Percentiles rank a stretch among this genome's conserved stretches.
Conservation (phyloP, 805 yeast species). For the Starmerella gropengiesseri region DNA sequence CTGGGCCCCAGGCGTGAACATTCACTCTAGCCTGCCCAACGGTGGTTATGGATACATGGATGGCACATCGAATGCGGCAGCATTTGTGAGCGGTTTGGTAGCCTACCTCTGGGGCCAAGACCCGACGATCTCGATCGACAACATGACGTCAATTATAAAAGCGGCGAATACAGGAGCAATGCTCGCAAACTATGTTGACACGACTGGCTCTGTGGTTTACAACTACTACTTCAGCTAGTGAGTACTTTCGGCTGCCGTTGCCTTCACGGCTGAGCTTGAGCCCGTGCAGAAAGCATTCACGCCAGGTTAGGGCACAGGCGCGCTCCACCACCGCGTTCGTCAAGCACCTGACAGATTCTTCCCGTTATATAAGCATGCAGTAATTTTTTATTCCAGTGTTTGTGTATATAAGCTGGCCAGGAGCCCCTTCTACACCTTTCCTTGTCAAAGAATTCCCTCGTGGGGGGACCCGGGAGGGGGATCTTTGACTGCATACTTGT, state of each 20-base stretch:
- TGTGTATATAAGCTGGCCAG: neutral
- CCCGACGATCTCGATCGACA: constrained; percentile 5
- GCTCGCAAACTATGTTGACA: neutral
- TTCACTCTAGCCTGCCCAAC: constrained; percentile 35
- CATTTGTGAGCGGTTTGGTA: constrained; percentile 82
- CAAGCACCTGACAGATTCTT: too few species aligned
- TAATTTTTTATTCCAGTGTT: too few species aligned
- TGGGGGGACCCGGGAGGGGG: constrained; percentile 16
- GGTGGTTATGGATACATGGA: constrained; percentile 17
- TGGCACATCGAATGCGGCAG: constrained; percentile 96
- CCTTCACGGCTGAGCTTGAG: too few species aligned
- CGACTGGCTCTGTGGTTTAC: constrained; percentile 10
- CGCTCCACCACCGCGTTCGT: too few species aligned
- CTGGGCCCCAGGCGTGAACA: constrained; percentile 78
- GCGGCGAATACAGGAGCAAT: constrained; percentile 10
- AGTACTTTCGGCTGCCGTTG: too few species aligned
- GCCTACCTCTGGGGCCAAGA: constrained; percentile 49
- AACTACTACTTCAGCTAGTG: constrained; percentile 10
- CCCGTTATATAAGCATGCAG: too few species aligned
- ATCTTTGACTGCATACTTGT: constrained; percentile 1
- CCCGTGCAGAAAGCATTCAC: too few species aligned
- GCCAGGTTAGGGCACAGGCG: too few species aligned
- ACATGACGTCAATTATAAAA: constrained; percentile 6
- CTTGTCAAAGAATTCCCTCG: constrained; percentile 2
- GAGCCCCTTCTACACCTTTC: neutral